Evolutionary conservation across 345 rosid genomes (phyloP), one percentile per base, ranked within the genome.

Genomic region (Raphanus sativus): DNA sequence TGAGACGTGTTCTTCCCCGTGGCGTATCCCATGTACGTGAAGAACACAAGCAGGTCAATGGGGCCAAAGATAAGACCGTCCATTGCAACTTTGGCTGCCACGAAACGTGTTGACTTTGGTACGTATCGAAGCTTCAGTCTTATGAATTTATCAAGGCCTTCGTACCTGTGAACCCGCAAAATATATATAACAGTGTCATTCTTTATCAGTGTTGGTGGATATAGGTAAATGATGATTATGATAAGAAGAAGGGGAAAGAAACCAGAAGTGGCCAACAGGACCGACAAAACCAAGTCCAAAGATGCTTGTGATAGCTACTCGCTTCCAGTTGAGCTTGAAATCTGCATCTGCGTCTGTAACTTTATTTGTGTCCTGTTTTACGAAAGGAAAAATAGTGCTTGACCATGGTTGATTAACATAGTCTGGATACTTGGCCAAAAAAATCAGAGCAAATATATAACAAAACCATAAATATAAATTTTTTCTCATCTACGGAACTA

Each of bases 31-130:
- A 92, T 89, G 80, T 92, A 94, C 34, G 92, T 81, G 85, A 94
- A 94, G 84, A 94, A 94, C 10, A 86, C 85, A 6, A 94, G 73
- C 79, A 94, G 83, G 78, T 92, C 98, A 4, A 92, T 61, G 32
- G 98, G 97, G 30, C 96, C 98, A 26, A 92, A 94, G 62, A 94
- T 90, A 76, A 94, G 74, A 72, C 96, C 87, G 81, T 94, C 99
- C 76, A 90, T 84, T 55, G 94, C 96, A 71, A 94, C 98, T 90
- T 92, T 92, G 0, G 94, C 77, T 61, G 94, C 94, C 26, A 92
- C 92, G 70, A 94, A 92, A 32, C 85, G 83, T 2, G 70, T 71
- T 1, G 98, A 83, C 77, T 88, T 92, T 36, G 98, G 98, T 34
- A 32, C 86, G 3, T 89, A 82, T 65, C 69, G 82, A 86, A 92